These are phyloP conservation scores for Schoenoplectus triqueter DNA, from an alignment of 202 grass and related monocot genomes.

Conservation along the genomic window DNA sequence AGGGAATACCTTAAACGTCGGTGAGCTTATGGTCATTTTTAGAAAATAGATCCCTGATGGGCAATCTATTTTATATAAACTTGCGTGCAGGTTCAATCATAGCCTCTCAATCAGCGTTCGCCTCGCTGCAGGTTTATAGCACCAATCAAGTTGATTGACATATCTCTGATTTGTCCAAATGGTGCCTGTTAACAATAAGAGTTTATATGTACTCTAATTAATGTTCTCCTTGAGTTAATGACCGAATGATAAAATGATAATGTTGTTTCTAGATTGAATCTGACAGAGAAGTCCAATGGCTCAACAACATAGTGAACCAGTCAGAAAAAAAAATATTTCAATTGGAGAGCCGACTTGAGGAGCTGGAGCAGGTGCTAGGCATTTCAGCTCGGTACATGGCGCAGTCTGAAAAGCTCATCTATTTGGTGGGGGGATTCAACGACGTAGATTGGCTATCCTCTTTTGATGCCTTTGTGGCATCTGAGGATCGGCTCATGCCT, in stretches of 20 bases:
- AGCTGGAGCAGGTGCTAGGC: constrained; percentile 47
- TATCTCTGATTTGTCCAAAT: constrained; percentile 35
- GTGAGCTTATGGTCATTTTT: too few species aligned
- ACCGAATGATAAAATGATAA: constrained; percentile 9
- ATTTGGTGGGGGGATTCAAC: constrained; percentile 63
- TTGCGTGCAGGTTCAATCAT: too few species aligned
- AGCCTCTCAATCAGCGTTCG: too few species aligned
- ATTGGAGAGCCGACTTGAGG: constrained; percentile 52
- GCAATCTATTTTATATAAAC: too few species aligned
- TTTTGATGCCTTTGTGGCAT: constrained; percentile 54
- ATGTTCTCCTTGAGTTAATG: constrained; percentile 30
- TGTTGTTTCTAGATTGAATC: constrained; percentile 55
- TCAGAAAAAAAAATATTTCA: constrained; percentile 53
- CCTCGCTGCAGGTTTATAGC: not conserved
- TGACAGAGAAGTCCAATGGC: constrained; percentile 53
- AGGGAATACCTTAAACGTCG: too few species aligned
- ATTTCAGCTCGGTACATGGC: constrained; percentile 23
- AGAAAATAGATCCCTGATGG: too few species aligned
- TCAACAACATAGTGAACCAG: constrained; percentile 52
- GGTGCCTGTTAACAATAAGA: not conserved
- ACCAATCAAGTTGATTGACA: constrained; percentile 35
- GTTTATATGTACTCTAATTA: constrained; percentile 2
- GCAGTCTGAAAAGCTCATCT: constrained; percentile 43
- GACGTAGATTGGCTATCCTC: constrained; percentile 53
- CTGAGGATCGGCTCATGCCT: constrained; percentile 47